Base-by-base conservation (phyloP, 495 filamentous ascomycete genomes). In the Aspergillus affinis region DNA sequence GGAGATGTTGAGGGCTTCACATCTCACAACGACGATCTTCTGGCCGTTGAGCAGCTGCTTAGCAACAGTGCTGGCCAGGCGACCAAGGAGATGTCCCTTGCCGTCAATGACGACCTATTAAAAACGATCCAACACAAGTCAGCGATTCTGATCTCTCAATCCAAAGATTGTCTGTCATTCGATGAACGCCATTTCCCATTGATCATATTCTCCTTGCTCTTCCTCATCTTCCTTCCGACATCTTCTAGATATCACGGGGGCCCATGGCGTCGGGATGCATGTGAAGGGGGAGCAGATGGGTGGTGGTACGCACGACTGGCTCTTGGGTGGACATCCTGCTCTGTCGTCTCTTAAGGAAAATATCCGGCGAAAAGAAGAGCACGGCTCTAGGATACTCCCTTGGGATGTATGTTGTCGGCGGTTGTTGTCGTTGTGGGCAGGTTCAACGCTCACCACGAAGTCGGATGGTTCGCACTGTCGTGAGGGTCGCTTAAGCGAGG, bases 41-140 rank as follows among this genome's bases (percentile, higher is more conserved):
- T 98, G 95, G 75, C 94, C 94, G 79, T 90, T 95, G 72, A 98
- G 91, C 73, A 98, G 88, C 86, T 98, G 94, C 86, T 98, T 98
- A 75, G 94, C 95, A 72, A 98, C 93, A 76, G 90, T 97, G 80
- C 90, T 94, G 84, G 94, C 95, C 77, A 98, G 86, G 76, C 94
- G 94, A 85, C 94, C 94, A 78, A 98, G 91, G 75, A 98, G 90
- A 83, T 98, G 94, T 82, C 95, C 94, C 86, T 98, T 98, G 90
- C 93, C 94, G 89, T 98, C 94, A 75, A 98, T 94, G 79, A 94
- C 86, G 83, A 96, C 85, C 93, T 96, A 72, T 64, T 76, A 67
- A 61, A 60, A 62, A 47, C 12, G 12, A 62, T 59, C 52, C 53
- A 67, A 58, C 65, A 60, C 61, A 60, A 65, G 74, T 76, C 63